Conservation (phyloP, 106 monocot species). For the Allium fistulosum region DNA sequence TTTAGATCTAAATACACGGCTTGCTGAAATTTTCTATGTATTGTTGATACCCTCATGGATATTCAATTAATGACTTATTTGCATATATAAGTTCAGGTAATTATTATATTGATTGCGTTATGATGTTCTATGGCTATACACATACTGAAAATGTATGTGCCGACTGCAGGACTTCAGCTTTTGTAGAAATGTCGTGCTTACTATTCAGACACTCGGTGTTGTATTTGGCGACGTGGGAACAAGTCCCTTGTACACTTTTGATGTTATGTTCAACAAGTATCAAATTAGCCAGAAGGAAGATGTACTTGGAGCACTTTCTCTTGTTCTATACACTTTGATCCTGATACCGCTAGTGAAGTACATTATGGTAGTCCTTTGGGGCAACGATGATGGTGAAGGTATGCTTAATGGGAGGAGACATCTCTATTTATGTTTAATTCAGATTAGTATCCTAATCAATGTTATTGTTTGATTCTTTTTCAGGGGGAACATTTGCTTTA, state of each 20-base stretch:
- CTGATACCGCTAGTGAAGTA: slow-evolving; percentile 92
- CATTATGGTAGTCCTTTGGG: slow-evolving; percentile 67
- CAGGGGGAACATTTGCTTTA: slow-evolving; percentile 95
- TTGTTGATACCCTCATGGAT: no score
- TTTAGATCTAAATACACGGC: no score
- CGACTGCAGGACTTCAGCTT: slow-evolving; percentile 67
- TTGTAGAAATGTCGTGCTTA: slow-evolving; percentile 43
- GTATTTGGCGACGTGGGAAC: slow-evolving; percentile 96
- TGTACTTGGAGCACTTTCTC: slow-evolving; percentile 90
- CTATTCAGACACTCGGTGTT: slow-evolving; percentile 92
- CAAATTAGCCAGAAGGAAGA: slow-evolving; percentile 56
- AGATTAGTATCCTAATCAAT: not conserved
- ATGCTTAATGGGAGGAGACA: slow-evolving; percentile 4
- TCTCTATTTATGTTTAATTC: not conserved
- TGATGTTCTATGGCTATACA: not conserved
- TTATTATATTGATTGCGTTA: no score
- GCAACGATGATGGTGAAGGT: slow-evolving; percentile 99
- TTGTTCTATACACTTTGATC: slow-evolving; percentile 90
- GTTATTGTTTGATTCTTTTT: slow-evolving; percentile 6
- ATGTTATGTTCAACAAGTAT: slow-evolving; percentile 83
- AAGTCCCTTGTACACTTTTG: slow-evolving; percentile 88
- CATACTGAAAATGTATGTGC: not conserved
- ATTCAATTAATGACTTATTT: no score
- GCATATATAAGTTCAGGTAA: no score
- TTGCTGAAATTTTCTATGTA: no score